Conservation (phyloP, 2,329 filamentous ascomycete species). For the Exophiala sideris region DNA sequence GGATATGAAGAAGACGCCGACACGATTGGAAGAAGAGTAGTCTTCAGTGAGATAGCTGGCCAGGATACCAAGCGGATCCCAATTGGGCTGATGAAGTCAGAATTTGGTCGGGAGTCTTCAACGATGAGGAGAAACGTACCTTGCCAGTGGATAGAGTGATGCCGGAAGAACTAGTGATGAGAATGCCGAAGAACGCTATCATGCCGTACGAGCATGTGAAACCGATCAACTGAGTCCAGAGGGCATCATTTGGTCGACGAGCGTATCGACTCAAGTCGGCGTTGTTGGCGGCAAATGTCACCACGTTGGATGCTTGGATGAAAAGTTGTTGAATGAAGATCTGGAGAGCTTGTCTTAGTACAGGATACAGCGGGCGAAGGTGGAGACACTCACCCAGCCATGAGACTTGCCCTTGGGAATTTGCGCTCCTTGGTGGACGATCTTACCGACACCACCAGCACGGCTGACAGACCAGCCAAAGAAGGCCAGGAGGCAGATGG, state of each 20-base stretch:
- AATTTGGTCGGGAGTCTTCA: neutral
- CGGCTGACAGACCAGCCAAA: constrained; percentile 82
- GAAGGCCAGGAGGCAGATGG: constrained; percentile 73
- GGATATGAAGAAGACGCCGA: constrained; percentile 70
- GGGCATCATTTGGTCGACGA: neutral
- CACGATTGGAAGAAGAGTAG: constrained; percentile 53
- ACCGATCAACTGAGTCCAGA: neutral
- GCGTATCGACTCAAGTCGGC: constrained; percentile 85
- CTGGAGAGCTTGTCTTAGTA: constrained; percentile 61
- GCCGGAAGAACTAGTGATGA: neutral
- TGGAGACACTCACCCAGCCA: constrained; percentile 59
- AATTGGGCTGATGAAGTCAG: constrained; percentile 38
- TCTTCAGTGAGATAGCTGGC: constrained; percentile 65
- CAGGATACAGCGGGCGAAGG: neutral
- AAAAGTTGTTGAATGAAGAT: constrained; percentile 59
- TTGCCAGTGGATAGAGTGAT: neutral
- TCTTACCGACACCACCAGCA: constrained; percentile 77
- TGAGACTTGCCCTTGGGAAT: constrained; percentile 63
- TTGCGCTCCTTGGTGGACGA: constrained; percentile 65
- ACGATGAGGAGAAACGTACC: neutral
- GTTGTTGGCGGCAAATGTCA: constrained; percentile 73
- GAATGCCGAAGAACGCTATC: neutral
- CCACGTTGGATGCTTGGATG: constrained; percentile 67
- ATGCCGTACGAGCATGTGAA: neutral
- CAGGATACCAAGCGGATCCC: constrained; percentile 69